Conservation (phyloP, 1,139 yeast genomes). For the Hemisphaericaspora xylofermentans region DNA sequence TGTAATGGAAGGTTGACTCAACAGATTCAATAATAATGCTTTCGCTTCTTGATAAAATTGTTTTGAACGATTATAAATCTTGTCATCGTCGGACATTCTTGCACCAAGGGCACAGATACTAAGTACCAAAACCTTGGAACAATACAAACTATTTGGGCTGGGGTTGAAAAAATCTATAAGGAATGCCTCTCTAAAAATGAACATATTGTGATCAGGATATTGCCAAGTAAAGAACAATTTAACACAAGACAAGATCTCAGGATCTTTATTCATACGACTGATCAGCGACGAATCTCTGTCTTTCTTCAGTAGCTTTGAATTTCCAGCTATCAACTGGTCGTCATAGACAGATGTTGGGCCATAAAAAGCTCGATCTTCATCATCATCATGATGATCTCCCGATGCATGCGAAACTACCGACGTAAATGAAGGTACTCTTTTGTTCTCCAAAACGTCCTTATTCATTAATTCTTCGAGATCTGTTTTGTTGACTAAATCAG, state of each 20-base stretch:
- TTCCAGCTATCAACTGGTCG: slow-evolving; percentile 26
- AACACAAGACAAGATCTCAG: slow-evolving; percentile 48
- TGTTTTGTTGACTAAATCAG: slow-evolving; percentile 20
- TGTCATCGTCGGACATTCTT: slow-evolving; percentile 45
- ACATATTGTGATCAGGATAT: slow-evolving; percentile 63
- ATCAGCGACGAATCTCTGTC: slow-evolving; percentile 19
- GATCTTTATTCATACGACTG: slow-evolving; percentile 31
- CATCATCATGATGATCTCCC: slow-evolving; percentile 17
- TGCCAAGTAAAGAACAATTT: slow-evolving; percentile 63
- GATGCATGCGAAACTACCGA: background rate
- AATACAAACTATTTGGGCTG: slow-evolving; percentile 44
- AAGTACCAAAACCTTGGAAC: slow-evolving; percentile 51
- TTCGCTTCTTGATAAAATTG: slow-evolving; percentile 51
- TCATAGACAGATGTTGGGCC: slow-evolving; percentile 55
- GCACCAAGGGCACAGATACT: slow-evolving; percentile 61
- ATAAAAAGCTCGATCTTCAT: slow-evolving; percentile 35
- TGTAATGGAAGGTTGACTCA: slow-evolving; percentile 44
- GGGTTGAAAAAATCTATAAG: slow-evolving; percentile 56
- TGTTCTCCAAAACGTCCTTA: slow-evolving; percentile 7
- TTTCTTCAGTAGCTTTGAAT: slow-evolving; percentile 19
- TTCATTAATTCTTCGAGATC: slow-evolving; percentile 17
- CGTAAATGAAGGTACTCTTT: background rate
- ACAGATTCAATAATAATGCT: slow-evolving; percentile 35
- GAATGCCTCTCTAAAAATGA: slow-evolving; percentile 65
- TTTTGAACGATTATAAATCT: slow-evolving; percentile 35